Conservation (phyloP, 2,329 filamentous ascomycete genomes). For the Nigrograna mackinnonii region DNA sequence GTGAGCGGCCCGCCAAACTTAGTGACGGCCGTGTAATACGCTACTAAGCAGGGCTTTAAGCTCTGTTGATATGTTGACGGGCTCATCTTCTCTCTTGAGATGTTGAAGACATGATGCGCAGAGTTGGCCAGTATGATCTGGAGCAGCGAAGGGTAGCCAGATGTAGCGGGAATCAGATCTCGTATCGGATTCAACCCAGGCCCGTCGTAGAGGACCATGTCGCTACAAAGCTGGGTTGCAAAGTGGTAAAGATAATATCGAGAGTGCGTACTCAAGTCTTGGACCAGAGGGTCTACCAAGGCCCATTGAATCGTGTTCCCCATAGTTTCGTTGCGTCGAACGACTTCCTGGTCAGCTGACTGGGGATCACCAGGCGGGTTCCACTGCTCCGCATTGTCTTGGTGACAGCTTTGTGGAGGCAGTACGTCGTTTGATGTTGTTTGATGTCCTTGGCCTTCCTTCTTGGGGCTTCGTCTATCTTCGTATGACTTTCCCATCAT, state of each 20-base stretch:
- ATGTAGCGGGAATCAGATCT: constrained; percentile 51
- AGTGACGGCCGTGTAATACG: constrained; percentile 41
- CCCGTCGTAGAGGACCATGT: constrained; percentile 55
- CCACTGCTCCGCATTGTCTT: not conserved
- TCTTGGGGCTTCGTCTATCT: constrained; percentile 36
- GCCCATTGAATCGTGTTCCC: constrained; percentile 39
- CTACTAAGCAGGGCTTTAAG: constrained; percentile 34
- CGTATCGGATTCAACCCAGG: constrained; percentile 52
- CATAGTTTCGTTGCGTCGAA: constrained; percentile 8
- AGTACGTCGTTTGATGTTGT: not conserved
- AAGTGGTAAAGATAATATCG: constrained; percentile 54
- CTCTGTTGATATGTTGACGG: constrained; percentile 34
- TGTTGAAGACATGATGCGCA: constrained; percentile 51
- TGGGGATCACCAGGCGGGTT: not conserved
- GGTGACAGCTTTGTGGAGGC: not conserved
- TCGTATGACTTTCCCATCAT: constrained; percentile 59
- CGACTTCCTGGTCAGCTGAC: not conserved
- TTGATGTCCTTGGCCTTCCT: constrained; percentile 14
- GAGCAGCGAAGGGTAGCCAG: constrained; percentile 48
- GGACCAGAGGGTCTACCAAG: constrained; percentile 59
- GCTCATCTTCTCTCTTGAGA: constrained; percentile 37
- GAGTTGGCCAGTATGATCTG: constrained; percentile 53
- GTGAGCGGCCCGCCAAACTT: constrained; percentile 39
- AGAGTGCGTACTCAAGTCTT: constrained; percentile 53
- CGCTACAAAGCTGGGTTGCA: constrained; percentile 57